These are phyloP conservation scores for Melaleuca alternifolia DNA, from an alignment of 345 rosid species.

Conservation along the genomic window DNA sequence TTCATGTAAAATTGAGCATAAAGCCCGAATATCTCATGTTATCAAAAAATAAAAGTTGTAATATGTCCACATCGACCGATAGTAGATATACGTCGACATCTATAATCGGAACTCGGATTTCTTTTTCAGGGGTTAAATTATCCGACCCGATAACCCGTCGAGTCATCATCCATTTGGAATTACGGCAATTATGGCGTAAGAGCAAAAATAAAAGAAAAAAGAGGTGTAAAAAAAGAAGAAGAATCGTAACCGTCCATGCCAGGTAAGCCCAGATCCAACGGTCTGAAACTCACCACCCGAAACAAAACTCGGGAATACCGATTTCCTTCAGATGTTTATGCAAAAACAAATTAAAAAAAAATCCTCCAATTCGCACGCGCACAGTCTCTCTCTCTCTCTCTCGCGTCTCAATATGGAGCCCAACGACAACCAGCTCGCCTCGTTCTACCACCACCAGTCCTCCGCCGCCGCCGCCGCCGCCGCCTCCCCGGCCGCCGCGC, in stretches of 20 bases:
- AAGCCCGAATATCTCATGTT: too few relatives aligned
- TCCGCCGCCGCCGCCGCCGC: slow-evolving; percentile 28
- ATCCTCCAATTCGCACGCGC: not conserved
- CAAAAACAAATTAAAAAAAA: not conserved
- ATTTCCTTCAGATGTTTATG: not conserved
- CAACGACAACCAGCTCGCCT: slow-evolving; percentile 47
- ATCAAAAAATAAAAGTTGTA: too few relatives aligned
- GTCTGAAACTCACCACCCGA: not conserved
- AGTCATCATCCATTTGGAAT: not conserved
- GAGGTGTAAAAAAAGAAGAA: not conserved
- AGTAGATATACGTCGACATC: too few relatives aligned
- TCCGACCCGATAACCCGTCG: not conserved
- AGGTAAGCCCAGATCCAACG: not conserved
- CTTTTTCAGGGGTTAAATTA: not conserved
- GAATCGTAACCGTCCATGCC: not conserved
- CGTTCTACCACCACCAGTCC: slow-evolving; percentile 24
- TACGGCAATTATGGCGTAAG: not conserved
- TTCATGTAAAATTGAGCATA: too few relatives aligned
- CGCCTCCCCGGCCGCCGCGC: slow-evolving; percentile 12
- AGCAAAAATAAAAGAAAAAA: not conserved
- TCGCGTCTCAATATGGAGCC: slow-evolving; percentile 45
- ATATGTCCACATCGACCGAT: too few relatives aligned
- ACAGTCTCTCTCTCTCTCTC: slow-evolving; percentile 1
- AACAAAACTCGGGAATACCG: not conserved
- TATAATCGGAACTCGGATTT: not conserved